Conservation (phyloP, 345 rosid genomes). For the Gynandropsis gynandra region DNA sequence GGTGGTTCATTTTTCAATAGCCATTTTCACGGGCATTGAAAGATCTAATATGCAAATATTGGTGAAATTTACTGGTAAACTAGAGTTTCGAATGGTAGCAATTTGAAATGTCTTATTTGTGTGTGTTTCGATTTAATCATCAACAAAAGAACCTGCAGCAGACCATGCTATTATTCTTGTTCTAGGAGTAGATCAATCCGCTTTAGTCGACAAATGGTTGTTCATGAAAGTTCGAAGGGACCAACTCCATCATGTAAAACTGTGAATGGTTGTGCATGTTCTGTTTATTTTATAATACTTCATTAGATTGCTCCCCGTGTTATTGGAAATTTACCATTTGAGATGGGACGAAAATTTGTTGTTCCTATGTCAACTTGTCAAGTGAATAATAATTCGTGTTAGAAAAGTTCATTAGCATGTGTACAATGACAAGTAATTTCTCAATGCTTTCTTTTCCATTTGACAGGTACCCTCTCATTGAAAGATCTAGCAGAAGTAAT, state of each 20-base stretch:
- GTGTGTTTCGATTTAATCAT: not conserved
- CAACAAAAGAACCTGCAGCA: not conserved
- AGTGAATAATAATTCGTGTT: not conserved
- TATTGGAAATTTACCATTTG: not conserved
- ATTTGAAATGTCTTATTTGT: not conserved
- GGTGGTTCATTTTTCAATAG: no score
- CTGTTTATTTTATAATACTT: conserved; percentile 1
- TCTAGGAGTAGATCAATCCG: not conserved
- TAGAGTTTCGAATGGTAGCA: not conserved
- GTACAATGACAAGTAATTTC: not conserved
- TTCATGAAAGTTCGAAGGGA: not conserved
- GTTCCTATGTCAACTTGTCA: conserved; percentile 10
- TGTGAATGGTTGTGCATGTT: not conserved
- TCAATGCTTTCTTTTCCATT: conserved; percentile 18
- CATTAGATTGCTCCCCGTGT: not conserved
- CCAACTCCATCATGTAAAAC: not conserved
- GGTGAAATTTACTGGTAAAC: conserved; percentile 2
- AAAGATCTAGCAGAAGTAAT: conserved; percentile 77
- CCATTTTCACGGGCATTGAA: no score
- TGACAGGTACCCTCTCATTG: conserved; percentile 71
- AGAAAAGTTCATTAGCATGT: not conserved
- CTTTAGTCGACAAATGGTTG: not conserved
- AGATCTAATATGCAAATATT: no score
- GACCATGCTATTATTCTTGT: not conserved
- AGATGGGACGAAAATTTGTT: not conserved